phyloP scores from a whole-genome alignment of 2,329 filamentous ascomycete genomes.

The Trichoderma sp. region DNA sequence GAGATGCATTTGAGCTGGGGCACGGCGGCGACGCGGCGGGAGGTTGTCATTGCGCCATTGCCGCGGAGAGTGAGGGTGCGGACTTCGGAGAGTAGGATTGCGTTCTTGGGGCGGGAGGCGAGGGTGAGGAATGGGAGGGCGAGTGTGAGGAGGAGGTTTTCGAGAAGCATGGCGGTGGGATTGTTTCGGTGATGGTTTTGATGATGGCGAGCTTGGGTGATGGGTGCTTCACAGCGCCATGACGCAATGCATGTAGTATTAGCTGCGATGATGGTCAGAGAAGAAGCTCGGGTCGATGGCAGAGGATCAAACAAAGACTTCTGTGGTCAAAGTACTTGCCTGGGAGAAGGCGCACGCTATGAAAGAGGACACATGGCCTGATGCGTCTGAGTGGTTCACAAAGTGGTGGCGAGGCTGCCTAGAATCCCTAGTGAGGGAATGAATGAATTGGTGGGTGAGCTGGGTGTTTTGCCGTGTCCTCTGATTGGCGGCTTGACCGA shows the following conservation, averaged over 20 bases:
- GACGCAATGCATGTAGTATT: not conserved
- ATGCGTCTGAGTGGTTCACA: constrained; percentile 7
- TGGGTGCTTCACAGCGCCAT: not conserved
- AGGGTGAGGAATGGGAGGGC: constrained; percentile 28
- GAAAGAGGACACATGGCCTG: constrained; percentile 28
- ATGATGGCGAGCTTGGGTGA: not conserved
- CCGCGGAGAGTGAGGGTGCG: constrained; percentile 74
- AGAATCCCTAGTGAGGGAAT: not conserved
- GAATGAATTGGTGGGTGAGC: not conserved
- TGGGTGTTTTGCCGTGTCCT: not conserved
- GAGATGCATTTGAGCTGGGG: constrained; percentile 79
- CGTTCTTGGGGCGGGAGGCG: constrained; percentile 39
- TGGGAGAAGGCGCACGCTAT: not conserved
- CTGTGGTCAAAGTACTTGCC: not conserved
- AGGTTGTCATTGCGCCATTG: constrained; percentile 61
- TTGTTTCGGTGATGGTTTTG: not conserved
- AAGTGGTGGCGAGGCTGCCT: constrained; percentile 11
- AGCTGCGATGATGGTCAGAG: not conserved
- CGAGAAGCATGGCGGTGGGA: constrained; percentile 28
- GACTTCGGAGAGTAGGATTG: constrained; percentile 60
- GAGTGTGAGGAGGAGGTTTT: constrained; percentile 25
- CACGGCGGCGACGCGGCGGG: constrained; percentile 71
- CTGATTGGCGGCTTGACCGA: not conserved
- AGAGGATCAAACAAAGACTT: not conserved
- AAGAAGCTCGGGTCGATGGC: no score